Conservation (phyloP, 495 filamentous ascomycete genomes). For the Penicillium nucicola region DNA sequence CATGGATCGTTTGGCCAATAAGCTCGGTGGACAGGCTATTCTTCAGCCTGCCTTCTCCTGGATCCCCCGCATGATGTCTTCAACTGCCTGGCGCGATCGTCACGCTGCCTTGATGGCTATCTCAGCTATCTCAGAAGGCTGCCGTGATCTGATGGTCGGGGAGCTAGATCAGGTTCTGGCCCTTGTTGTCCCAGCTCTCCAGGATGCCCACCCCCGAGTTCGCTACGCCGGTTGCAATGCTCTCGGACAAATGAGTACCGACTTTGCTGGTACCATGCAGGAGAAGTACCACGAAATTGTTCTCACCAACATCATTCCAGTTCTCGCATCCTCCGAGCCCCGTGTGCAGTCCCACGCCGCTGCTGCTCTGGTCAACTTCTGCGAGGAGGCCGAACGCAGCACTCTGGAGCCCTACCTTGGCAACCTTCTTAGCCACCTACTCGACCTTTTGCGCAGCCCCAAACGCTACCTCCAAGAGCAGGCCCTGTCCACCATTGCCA, state of each 20-base stretch:
- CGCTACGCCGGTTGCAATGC: slow-evolving; percentile 98
- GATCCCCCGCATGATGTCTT: slow-evolving; percentile 97
- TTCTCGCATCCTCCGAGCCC: slow-evolving; percentile 83
- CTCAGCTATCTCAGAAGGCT: slow-evolving; percentile 97
- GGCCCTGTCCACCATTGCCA: slow-evolving; percentile 96
- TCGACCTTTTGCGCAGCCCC: slow-evolving; percentile 78
- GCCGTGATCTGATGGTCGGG: slow-evolving; percentile 90
- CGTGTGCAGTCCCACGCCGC: slow-evolving; percentile 97
- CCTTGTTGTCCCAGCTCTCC: slow-evolving; percentile 88
- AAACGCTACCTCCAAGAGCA: slow-evolving; percentile 98
- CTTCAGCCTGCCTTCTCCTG: slow-evolving; percentile 93
- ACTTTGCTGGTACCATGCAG: slow-evolving; percentile 98
- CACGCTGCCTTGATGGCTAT: slow-evolving; percentile 99
- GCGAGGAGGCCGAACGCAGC: slow-evolving; percentile 93
- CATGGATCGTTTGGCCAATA: slow-evolving; percentile 98
- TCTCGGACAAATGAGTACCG: slow-evolving; percentile 99
- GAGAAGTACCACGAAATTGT: slow-evolving; percentile 86
- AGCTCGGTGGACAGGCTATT: slow-evolving; percentile 82
- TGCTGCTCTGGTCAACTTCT: slow-evolving; percentile 97
- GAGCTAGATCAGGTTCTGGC: slow-evolving; percentile 92
- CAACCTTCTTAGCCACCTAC: slow-evolving; percentile 74
- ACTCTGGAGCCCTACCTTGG: slow-evolving; percentile 93
- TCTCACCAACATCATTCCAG: slow-evolving; percentile 86
- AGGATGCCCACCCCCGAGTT: slow-evolving; percentile 88
- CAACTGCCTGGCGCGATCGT: slow-evolving; percentile 89